Base-by-base conservation (phyloP, 2,329 filamentous ascomycete genomes). In the Onygena corvina region DNA sequence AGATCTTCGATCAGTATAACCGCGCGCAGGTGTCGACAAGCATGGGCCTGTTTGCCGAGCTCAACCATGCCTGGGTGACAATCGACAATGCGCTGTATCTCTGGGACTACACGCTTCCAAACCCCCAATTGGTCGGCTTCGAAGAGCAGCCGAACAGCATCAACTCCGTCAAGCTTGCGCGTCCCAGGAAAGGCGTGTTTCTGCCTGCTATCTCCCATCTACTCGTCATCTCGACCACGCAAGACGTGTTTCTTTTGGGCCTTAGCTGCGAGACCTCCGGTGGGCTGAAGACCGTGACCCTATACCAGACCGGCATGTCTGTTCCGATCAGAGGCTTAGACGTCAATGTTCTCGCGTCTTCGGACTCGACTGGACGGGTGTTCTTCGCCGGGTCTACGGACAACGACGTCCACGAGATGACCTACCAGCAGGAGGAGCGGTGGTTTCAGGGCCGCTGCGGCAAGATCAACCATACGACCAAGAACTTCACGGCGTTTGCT, bases 31-130 rank as follows among this genome's bases (percentile, higher is more conserved):
- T 95, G 20, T 83, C 84, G 52, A 94, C 89, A n/a, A 79, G 80
- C 60, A 94, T 98, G 84, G 93, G 93, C 7, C 73, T 98, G 29
- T 96, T 98, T 66, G 86, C 92, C 14, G 86, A 93, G 67, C 76
- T 98, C 60, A 89, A 90, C 60, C 88, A 96, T 67, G 92, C 90
- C 25, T 98, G 89, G 85, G 85, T 94, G 49, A 80, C 86, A 20
- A 92, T 98, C 63, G 92, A 98, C 70, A 95, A 94, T 69, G 86
- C 86, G 54, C 74, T 98, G 38, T 98, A 95, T 64, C 75, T 98
- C 12, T 98, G 93, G 93, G 90, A 98, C 67, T 98, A 95, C 65
- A 94, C 88, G 4, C 79, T 87, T 63, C 81, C 86, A n/a, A 86
- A 90, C 57, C 87, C 90, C 3, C 86, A 94, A 63, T 74, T 95